Conservation (phyloP, 2,329 filamentous ascomycete species). For the Arthrobotrys entomopaga region DNA sequence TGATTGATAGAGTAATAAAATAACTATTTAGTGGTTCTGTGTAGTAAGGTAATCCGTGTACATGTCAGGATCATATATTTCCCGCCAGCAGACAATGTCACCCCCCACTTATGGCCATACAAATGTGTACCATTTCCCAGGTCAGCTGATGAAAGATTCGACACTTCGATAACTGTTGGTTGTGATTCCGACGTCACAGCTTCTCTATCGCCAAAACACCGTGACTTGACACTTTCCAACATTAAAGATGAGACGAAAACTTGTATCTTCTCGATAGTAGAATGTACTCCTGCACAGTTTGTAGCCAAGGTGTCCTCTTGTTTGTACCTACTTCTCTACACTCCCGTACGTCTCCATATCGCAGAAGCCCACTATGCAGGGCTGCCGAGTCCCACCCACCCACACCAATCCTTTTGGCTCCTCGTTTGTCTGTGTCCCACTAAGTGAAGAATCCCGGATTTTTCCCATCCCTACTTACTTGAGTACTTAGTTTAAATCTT, state of each 20-base stretch:
- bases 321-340: conserved; percentile 21
- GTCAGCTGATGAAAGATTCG: conserved; percentile 33
- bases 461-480: conserved; percentile 7
- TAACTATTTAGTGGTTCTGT: too few relatives aligned
- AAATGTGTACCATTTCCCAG: neutral
- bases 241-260: neutral
- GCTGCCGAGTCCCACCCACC: conserved; percentile 48
- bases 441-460: conserved; percentile 27
- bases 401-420: neutral
- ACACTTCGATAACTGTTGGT: too few relatives aligned
- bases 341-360: conserved; percentile 3
- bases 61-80: conserved; percentile 5
- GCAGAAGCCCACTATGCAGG: conserved; percentile 14
- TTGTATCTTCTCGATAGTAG: neutral
- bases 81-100: conserved; percentile 32
- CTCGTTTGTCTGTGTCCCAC: conserved; percentile 17
- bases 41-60: conserved; percentile 10
- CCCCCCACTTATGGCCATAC: conserved; percentile 3
- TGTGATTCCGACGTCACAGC: conserved; percentile 6
- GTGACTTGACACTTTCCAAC: neutral
- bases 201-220: too few relatives aligned
- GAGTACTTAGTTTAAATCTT: too few relatives aligned
- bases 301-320: conserved; percentile 14
- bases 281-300: neutral
- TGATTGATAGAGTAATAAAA: too few relatives aligned